Percentiles rank a stretch among this genome's conserved stretches.
These are phyloP conservation scores for Lodderomyces theae DNA, from an alignment of 1,139 yeast genomes.

Conservation along the genomic window DNA sequence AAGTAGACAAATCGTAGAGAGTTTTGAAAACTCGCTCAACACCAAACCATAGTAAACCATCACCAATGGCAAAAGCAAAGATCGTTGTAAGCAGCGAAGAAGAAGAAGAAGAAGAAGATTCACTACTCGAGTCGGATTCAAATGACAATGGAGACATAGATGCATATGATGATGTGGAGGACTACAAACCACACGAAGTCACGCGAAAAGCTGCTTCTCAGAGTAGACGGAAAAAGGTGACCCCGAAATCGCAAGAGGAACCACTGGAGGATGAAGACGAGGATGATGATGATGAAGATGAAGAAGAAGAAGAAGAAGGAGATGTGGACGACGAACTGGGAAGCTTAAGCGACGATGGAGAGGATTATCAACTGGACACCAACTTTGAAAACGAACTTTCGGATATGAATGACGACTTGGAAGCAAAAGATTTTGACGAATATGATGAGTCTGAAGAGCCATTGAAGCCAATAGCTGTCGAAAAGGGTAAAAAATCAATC, in stretches of 20 bases:
- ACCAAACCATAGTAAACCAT: background rate
- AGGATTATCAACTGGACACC: constrained; percentile 24
- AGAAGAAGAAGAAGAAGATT: constrained; percentile 7
- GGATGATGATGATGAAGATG: constrained; percentile 19
- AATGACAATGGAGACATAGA: constrained; percentile 13
- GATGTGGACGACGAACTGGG: constrained; percentile 19
- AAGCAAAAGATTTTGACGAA: constrained; percentile 28
- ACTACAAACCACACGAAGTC: constrained; percentile 8
- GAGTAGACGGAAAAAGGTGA: constrained; percentile 15
- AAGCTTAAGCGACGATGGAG: constrained; percentile 18
- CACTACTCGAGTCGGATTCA: constrained; percentile 11
- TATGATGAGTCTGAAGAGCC: constrained; percentile 22
- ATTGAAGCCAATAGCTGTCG: background rate
- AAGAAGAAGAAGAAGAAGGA: constrained; percentile 15
- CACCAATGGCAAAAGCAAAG: constrained; percentile 14
- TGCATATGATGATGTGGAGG: constrained; percentile 11
- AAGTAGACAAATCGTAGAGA: background rate
- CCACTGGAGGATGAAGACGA: constrained; percentile 14
- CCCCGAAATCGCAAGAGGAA: constrained; percentile 9
- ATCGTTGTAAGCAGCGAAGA: constrained; percentile 10
- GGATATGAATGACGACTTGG: constrained; percentile 42
- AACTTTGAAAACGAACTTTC: constrained; percentile 33
- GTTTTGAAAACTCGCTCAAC: background rate
- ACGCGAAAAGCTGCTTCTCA: constrained; percentile 8
- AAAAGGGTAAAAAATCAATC: constrained; percentile 9